Percentiles rank a stretch among this genome's conserved stretches.
Evolutionary conservation across 495 filamentous ascomycete genomes (phyloP).

Genomic region (Penicillium diatomitis): DNA sequence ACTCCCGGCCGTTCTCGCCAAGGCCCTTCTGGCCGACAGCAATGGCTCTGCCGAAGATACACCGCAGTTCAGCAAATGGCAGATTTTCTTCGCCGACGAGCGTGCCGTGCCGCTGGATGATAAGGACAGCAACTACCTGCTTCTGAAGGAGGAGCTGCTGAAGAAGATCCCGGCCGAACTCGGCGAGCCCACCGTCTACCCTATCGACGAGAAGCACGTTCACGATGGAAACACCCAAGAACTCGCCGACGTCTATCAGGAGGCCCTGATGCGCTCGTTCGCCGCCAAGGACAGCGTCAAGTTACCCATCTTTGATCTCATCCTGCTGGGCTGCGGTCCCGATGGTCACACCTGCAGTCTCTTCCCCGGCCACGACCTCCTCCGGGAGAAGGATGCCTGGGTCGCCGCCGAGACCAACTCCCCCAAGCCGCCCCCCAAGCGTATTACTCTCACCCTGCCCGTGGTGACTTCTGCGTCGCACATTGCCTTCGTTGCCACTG

Average conservation of each 20-base stretch:
- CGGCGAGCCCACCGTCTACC: constrained; percentile 59
- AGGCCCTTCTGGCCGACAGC: constrained; percentile 59
- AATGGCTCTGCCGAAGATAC: constrained; percentile 49
- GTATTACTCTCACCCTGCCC: constrained; percentile 85
- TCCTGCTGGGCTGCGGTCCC: constrained; percentile 86
- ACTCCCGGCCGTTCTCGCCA: constrained; percentile 75
- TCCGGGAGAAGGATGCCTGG: constrained; percentile 87
- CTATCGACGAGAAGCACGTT: constrained; percentile 64
- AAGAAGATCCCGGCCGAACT: constrained; percentile 67
- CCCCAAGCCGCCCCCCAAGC: constrained; percentile 83
- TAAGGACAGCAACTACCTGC: constrained; percentile 84
- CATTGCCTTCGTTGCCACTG: constrained; percentile 87
- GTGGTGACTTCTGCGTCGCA: constrained; percentile 76
- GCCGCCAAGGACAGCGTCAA: constrained; percentile 80
- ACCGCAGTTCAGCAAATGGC: constrained; percentile 78
- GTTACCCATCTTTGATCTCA: constrained; percentile 86
- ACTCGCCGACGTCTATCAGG: constrained; percentile 88
- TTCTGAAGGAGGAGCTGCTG: constrained; percentile 78
- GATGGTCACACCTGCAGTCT: constrained; percentile 96
- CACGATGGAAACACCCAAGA: constrained; percentile 82
- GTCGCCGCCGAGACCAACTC: constrained; percentile 83
- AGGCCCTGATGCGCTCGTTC: constrained; percentile 73
- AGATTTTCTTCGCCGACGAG: constrained; percentile 98
- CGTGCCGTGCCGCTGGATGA: constrained; percentile 87
- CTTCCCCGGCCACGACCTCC: constrained; percentile 80